Conservation (phyloP, 441 rosid genomes). For the Brassica balearica region DNA sequence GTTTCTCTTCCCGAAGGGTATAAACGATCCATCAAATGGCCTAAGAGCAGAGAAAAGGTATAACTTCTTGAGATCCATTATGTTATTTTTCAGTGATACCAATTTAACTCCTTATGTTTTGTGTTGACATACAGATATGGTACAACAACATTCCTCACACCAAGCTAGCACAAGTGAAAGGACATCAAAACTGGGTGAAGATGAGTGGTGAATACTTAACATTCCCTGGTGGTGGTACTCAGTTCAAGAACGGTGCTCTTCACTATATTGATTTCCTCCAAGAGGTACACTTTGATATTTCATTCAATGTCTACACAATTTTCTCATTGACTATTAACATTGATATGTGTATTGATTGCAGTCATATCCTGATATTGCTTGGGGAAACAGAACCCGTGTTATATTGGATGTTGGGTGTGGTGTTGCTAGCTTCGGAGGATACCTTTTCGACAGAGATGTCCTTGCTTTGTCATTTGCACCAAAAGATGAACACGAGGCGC, state of each 20-base stretch:
- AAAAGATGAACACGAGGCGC: constrained; percentile 69
- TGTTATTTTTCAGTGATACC: neutral
- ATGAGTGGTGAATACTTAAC: constrained; percentile 63
- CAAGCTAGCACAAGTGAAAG: constrained; percentile 64
- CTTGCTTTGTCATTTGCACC: constrained; percentile 73
- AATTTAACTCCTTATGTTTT: constrained; percentile 5
- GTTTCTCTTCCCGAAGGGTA: constrained; percentile 70
- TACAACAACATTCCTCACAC: constrained; percentile 69
- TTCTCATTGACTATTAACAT: constrained; percentile 30
- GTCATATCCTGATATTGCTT: constrained; percentile 50
- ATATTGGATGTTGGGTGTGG: constrained; percentile 76
- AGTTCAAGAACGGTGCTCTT: constrained; percentile 68
- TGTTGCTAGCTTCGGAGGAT: constrained; percentile 70
- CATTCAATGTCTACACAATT: neutral
- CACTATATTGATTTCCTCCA: constrained; percentile 63
- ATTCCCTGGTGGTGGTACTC: constrained; percentile 77
- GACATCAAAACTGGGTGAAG: constrained; percentile 78
- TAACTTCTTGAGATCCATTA: neutral
- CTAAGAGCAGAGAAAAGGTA: constrained; percentile 67
- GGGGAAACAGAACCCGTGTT: constrained; percentile 55
- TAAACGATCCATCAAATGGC: constrained; percentile 65
- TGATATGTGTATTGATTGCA: constrained; percentile 30
- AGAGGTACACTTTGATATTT: constrained; percentile 31
- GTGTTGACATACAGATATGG: constrained; percentile 48
- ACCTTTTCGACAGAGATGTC: constrained; percentile 58